A percentile compares a stretch with the other conserved stretches of the same genome.
Conservation (phyloP, 495 filamentous ascomycete species). For the Beverwykella pulmonaria region DNA sequence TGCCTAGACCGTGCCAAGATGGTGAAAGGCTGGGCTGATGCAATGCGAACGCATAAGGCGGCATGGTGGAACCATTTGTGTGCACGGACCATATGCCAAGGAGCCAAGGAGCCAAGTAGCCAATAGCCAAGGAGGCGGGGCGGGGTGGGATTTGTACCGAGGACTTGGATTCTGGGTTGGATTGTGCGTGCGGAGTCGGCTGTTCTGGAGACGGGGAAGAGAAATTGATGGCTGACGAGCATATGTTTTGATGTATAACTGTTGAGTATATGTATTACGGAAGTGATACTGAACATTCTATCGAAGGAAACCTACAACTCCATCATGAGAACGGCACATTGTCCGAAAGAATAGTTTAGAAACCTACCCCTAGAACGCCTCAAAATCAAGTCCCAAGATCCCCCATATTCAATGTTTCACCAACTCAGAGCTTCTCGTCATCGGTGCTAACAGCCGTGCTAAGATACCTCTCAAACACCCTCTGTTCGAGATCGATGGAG, state of each 20-base stretch:
- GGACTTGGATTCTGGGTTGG: too few relatives aligned
- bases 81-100: background rate
- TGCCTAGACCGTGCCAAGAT: background rate
- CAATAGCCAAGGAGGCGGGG: too few relatives aligned
- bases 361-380: background rate
- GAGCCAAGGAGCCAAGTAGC: background rate
- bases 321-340: too few relatives aligned
- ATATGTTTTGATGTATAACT: too few relatives aligned
- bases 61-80: background rate
- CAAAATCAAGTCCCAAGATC: background rate
- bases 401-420: background rate
- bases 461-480: constrained; percentile 38
- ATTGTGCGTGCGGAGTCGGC: too few relatives aligned
- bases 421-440: constrained; percentile 26
- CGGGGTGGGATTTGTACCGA: background rate
- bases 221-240: too few relatives aligned
- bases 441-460: constrained; percentile 22
- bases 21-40: constrained; percentile 7
- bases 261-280: too few relatives aligned
- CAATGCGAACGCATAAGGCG: background rate
- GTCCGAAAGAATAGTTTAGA: background rate
- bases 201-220: too few relatives aligned
- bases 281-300: too few relatives aligned
- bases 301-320: too few relatives aligned
- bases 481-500: constrained; percentile 33